A percentile compares a stretch with the other conserved stretches of the same genome.
Conservation (phyloP, 345 rosid genomes). For the Mercurialis annua region DNA sequence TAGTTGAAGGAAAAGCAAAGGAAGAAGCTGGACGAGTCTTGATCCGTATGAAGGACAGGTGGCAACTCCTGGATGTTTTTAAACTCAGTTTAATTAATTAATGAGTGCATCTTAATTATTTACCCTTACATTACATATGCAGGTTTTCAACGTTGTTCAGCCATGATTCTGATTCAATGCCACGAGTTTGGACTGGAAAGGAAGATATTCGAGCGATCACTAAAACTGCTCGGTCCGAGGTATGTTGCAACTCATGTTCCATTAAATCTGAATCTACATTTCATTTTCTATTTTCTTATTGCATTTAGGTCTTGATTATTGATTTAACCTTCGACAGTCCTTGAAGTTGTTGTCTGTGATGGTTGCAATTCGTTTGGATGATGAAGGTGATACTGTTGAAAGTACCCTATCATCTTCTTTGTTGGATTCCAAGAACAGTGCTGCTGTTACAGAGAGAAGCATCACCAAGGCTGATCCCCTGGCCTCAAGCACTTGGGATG, state of each 20-base stretch:
- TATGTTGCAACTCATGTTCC: conserved; percentile 33
- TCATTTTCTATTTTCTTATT: background rate
- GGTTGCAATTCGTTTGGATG: conserved; percentile 79
- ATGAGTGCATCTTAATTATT: conserved; percentile 11
- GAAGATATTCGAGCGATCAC: conserved; percentile 97
- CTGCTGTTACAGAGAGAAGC: conserved; percentile 48
- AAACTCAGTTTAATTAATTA: conserved; percentile 18
- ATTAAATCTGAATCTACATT: conserved; percentile 2
- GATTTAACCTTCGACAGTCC: conserved; percentile 49
- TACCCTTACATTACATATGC: conserved; percentile 25
- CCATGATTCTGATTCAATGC: conserved; percentile 97
- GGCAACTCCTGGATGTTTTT: conserved; percentile 16
- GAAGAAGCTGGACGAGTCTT: conserved; percentile 90
- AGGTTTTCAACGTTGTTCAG: conserved; percentile 88
- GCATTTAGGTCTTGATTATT: conserved; percentile 11
- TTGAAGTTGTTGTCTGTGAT: conserved; percentile 84
- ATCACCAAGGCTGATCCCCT: conserved; percentile 61
- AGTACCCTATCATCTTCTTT: conserved; percentile 53
- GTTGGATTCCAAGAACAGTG: conserved; percentile 42
- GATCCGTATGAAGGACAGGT: conserved; percentile 96
- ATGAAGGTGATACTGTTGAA: conserved; percentile 69
- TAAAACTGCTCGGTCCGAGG: conserved; percentile 81
- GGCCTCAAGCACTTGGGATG: conserved; percentile 93
- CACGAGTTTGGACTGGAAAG: conserved; percentile 97
- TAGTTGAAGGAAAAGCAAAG: conserved; percentile 83